A percentile compares a stretch with the other conserved stretches of the same genome.
Evolutionary conservation across 345 rosid species (phyloP).

Genomic region (Anastatica hierochuntica): DNA sequence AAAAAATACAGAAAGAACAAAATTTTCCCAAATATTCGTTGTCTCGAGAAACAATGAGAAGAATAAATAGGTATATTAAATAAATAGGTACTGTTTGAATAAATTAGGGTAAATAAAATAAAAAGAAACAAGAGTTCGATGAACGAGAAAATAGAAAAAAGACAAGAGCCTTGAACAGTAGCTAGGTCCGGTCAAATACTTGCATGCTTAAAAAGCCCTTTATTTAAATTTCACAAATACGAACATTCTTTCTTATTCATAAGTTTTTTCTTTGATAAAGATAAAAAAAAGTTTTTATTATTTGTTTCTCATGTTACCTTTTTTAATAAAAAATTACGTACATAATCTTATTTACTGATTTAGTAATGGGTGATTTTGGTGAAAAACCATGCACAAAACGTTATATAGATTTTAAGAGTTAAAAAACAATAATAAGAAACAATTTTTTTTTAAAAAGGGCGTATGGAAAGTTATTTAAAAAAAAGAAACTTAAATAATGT

Average conservation of each 20-base stretch:
- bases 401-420: no score
- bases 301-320: neutral
- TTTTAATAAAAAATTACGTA: neutral
- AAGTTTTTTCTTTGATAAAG: neutral
- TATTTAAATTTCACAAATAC: constrained; percentile 11
- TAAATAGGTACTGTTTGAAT: constrained; percentile 1
- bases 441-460: no score
- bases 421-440: no score
- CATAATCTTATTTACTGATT: constrained; percentile 4
- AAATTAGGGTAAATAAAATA: neutral
- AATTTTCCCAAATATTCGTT: neutral
- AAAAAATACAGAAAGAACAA: no score
- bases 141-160: constrained; percentile 24
- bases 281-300: neutral
- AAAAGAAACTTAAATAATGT: no score
- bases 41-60: constrained; percentile 2
- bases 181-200: constrained; percentile 28
- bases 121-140: neutral
- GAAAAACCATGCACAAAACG: no score
- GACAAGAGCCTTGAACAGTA: constrained; percentile 17
- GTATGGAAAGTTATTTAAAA: no score
- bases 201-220: constrained; percentile 29
- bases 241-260: neutral
- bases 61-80: neutral
- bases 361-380: no score